These are phyloP conservation scores for Chrysophaeum taylorii DNA, from an alignment of 352 stramenopile genomes.

Conservation along the genomic window DNA sequence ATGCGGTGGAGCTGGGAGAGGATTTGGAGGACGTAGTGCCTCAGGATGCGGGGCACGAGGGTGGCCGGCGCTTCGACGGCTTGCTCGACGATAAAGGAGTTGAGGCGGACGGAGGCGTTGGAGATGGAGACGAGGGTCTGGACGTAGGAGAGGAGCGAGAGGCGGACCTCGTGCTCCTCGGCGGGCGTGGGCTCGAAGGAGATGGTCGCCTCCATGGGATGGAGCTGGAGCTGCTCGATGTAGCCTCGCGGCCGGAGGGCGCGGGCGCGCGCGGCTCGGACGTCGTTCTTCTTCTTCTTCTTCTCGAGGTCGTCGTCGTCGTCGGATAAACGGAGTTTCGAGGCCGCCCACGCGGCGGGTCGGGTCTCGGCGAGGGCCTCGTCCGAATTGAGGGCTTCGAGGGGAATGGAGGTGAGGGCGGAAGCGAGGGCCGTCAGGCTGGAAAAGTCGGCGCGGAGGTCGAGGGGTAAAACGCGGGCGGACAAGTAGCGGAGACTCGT, in stretches of 20 bases:
- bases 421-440: background rate
- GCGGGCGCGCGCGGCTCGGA: background rate
- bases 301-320: too few relatives aligned
- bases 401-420: too few relatives aligned
- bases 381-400: too few relatives aligned
- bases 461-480: background rate
- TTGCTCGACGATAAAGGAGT: constrained; percentile 75
- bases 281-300: too few relatives aligned
- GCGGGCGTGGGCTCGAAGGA: constrained; percentile 14
- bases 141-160: background rate
- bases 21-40: constrained; percentile 19
- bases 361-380: too few relatives aligned
- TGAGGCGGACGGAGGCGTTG: constrained; percentile 64
- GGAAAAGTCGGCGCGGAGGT: background rate
- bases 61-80: constrained; percentile 65
- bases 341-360: too few relatives aligned
- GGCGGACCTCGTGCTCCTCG: background rate
- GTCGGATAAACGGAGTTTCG: too few relatives aligned
- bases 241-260: constrained; percentile 8
- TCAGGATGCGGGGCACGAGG: constrained; percentile 16
- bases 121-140: constrained; percentile 39
- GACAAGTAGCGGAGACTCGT: background rate
- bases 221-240: constrained; percentile 25
- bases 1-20: constrained; percentile 36
- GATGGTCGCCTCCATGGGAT: constrained; percentile 24